Conservation (phyloP, 2,329 filamentous ascomycete species). For the Alternaria ventricosa region DNA sequence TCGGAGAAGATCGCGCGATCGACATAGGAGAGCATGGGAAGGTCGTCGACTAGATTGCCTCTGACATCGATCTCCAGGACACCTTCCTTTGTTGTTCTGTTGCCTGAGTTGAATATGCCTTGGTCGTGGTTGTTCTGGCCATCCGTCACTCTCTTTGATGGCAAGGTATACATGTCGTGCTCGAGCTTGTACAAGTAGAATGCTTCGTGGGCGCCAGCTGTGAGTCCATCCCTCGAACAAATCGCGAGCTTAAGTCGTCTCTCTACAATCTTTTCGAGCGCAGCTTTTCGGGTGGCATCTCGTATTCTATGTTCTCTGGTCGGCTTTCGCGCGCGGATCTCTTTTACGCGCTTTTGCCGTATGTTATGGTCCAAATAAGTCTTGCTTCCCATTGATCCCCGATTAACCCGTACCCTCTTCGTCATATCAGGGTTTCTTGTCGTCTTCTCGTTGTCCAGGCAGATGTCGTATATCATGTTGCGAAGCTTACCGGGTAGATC, state of each 20-base stretch:
- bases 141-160: neutral
- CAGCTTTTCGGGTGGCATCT: neutral
- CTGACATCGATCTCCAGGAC: neutral
- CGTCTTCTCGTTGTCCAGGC: neutral
- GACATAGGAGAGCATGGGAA: neutral
- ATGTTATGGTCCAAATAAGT: neutral
- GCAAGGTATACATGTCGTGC: neutral
- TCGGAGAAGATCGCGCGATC: constrained; percentile 1
- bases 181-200: neutral
- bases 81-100: neutral
- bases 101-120: neutral
- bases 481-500: neutral
- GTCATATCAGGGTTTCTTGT: neutral
- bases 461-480: neutral
- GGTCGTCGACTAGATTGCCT: constrained; percentile 6
- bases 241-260: fast-evolving
- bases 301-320: neutral
- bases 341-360: neutral
- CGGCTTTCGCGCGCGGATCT: neutral
- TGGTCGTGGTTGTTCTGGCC: neutral
- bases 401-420: neutral
- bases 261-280: neutral
- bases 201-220: neutral
- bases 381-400: neutral
- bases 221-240: neutral